A percentile compares a stretch with the other conserved stretches of the same genome.
Evolutionary conservation across 73 alveolate genomes (phyloP).

Genomic region (Halteria grandinella): DNA sequence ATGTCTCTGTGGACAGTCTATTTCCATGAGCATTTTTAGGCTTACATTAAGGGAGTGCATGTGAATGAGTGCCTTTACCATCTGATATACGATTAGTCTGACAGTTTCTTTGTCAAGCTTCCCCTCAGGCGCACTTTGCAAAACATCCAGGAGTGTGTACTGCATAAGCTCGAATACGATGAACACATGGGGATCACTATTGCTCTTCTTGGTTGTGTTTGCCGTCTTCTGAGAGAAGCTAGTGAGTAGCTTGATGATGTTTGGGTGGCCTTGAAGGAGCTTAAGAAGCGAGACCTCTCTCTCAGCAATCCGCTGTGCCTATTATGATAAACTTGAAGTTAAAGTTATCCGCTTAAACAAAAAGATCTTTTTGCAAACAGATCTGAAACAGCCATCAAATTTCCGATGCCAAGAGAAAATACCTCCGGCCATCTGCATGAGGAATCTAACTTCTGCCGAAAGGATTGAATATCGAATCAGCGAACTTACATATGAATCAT

Average conservation of each 20-base stretch:
- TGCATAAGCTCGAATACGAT: slow-evolving; percentile 37
- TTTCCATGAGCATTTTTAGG: background rate
- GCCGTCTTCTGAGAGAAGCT: slow-evolving; percentile 32
- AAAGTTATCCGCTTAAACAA: background rate
- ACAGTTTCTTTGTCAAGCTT: slow-evolving; percentile 38
- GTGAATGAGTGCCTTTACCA: slow-evolving; percentile 27
- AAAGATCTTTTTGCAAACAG: background rate
- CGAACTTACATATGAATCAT: slow-evolving; percentile 24
- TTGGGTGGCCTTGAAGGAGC: slow-evolving; percentile 40
- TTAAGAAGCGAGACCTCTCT: slow-evolving; percentile 32
- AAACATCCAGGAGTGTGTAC: slow-evolving; percentile 22
- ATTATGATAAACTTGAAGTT: background rate
- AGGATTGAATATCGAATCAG: too few relatives aligned
- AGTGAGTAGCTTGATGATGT: slow-evolving; percentile 3
- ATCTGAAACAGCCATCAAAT: too few relatives aligned
- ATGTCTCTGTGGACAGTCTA: slow-evolving; percentile 55
- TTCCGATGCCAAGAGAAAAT: too few relatives aligned
- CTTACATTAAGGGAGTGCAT: slow-evolving; percentile 41
- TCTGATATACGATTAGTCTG: slow-evolving; percentile 39
- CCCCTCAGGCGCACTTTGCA: slow-evolving; percentile 26
- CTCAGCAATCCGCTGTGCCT: slow-evolving; percentile 22
- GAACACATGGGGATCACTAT: too few relatives aligned
- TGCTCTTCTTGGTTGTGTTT: too few relatives aligned
- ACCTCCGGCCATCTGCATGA: too few relatives aligned
- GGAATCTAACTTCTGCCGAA: too few relatives aligned